phyloP scores from a whole-genome alignment of 352 stramenopile genomes.

The Globisporangium splendens region DNA sequence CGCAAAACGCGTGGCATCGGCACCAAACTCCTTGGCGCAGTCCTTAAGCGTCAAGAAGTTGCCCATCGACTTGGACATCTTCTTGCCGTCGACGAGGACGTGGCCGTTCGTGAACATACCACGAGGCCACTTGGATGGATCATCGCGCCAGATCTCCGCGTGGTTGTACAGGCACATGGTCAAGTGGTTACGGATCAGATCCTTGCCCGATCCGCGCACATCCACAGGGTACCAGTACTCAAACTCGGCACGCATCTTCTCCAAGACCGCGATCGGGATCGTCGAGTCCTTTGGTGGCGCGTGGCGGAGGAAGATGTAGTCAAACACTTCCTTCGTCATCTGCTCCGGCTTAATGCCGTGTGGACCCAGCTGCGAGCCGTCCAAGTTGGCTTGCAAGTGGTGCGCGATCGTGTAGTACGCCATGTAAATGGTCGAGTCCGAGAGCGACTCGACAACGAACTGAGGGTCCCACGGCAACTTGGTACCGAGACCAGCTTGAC shows the following conservation, averaged over 20 bases:
- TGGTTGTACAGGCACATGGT: conserved; percentile 99
- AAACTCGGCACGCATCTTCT: conserved; percentile 96
- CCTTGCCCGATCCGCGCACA: conserved; percentile 95
- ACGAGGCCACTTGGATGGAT: conserved; percentile 95
- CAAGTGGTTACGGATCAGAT: conserved; percentile 99
- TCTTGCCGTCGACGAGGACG: conserved; percentile 96
- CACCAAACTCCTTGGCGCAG: conserved; percentile 93
- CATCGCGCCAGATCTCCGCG: conserved; percentile 98
- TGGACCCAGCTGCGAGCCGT: conserved; percentile 89
- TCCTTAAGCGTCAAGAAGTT: conserved; percentile 99
- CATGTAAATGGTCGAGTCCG: conserved; percentile 99
- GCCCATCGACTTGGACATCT: conserved; percentile 99
- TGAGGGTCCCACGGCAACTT: conserved; percentile 98
- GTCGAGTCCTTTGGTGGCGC: conserved; percentile 78
- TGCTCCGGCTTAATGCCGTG: conserved; percentile 81
- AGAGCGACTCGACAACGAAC: conserved; percentile 99
- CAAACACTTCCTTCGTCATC: conserved; percentile 96
- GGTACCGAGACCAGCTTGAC: conserved; percentile 95
- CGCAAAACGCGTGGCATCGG: conserved; percentile 96
- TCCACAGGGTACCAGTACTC: conserved; percentile 99
- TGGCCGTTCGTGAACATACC: conserved; percentile 99
- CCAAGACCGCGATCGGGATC: conserved; percentile 89
- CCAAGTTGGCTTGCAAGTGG: conserved; percentile 95
- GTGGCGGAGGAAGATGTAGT: conserved; percentile 98
- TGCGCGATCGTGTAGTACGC: conserved; percentile 99